phyloP scores from a whole-genome alignment of 352 stramenopile genomes.

The Discostella stelligera region DNA sequence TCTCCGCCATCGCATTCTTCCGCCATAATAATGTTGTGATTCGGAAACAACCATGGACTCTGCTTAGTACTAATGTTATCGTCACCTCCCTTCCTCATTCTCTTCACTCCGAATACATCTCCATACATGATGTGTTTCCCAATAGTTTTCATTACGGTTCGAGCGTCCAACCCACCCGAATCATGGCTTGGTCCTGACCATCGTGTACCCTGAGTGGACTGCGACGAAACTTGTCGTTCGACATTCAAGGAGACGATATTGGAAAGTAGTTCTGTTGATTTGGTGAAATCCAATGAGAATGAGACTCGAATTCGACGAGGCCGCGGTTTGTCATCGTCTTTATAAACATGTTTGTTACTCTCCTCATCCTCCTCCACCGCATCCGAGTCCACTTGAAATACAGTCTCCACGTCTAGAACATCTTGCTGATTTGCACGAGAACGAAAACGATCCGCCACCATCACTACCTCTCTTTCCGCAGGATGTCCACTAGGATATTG shows the following conservation, averaged over 20 bases:
- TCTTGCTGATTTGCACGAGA: conserved; percentile 13
- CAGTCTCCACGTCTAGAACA: conserved; percentile 47
- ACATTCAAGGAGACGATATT: conserved; percentile 45
- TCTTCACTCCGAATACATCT: conserved; percentile 43
- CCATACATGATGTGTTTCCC: conserved; percentile 50
- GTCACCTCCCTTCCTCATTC: conserved; percentile 6
- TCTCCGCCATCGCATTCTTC: neutral
- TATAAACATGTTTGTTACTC: neutral
- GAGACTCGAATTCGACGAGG: conserved; percentile 54
- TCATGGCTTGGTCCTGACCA: conserved; percentile 40
- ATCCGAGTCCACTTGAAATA: conserved; percentile 47
- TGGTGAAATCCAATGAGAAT: conserved; percentile 29
- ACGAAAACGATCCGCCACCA: conserved; percentile 21
- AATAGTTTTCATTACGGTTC: conserved; percentile 56
- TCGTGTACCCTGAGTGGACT: conserved; percentile 46
- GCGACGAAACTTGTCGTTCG: conserved; percentile 45
- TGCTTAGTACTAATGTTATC: neutral
- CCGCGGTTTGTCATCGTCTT: neutral
- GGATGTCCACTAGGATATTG: conserved; percentile 12
- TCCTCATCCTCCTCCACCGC: neutral
- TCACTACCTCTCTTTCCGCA: conserved; percentile 27
- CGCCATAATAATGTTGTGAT: neutral
- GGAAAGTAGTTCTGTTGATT: conserved; percentile 13
- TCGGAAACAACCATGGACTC: conserved; percentile 8
- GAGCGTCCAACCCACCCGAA: conserved; percentile 70